Evolutionary conservation across 1,284 basidiomycete species (phyloP).

Genomic region (Tylopilus sp.): DNA sequence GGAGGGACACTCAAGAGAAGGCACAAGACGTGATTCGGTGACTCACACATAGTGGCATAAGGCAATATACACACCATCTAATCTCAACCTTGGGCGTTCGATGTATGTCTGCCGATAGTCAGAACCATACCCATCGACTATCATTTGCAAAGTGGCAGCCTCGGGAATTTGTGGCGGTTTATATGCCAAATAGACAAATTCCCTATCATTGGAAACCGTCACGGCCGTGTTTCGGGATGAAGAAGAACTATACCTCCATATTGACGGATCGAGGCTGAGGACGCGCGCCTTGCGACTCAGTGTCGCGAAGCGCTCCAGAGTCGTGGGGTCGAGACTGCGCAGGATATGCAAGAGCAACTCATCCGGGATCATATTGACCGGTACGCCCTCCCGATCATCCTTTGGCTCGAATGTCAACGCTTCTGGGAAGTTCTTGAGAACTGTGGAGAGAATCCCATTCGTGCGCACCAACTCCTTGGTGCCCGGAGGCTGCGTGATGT

Average conservation of each 20-base stretch:
- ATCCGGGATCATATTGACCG: slow-evolving; percentile 62
- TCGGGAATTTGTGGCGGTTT: slow-evolving; percentile 66
- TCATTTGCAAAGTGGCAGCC: slow-evolving; percentile 41
- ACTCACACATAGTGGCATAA: slow-evolving; percentile 80
- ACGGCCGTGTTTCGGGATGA: slow-evolving; percentile 3
- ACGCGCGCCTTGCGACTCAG: slow-evolving; percentile 72
- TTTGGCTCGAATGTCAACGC: slow-evolving; percentile 64
- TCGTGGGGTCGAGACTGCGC: slow-evolving; percentile 54
- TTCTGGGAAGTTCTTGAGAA: slow-evolving; percentile 48
- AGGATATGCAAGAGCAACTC: slow-evolving; percentile 73
- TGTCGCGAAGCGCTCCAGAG: slow-evolving; percentile 73
- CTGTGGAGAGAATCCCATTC: slow-evolving; percentile 43
- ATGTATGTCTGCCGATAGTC: slow-evolving; percentile 76
- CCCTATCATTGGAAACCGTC: slow-evolving; percentile 35
- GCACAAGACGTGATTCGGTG: slow-evolving; percentile 1
- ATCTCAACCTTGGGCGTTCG: slow-evolving; percentile 76
- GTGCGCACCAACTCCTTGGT: slow-evolving; percentile 10
- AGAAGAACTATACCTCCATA: slow-evolving; percentile 69
- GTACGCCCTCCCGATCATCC: slow-evolving; percentile 56
- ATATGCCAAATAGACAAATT: slow-evolving; percentile 57
- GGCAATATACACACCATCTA: slow-evolving; percentile 87
- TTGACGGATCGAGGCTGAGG: slow-evolving; percentile 58
- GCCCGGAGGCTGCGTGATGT: slow-evolving; percentile 15
- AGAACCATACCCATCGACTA: slow-evolving; percentile 50
- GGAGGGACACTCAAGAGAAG: slow-evolving; percentile 4